Conservation (phyloP, 2,329 filamentous ascomycete genomes). For the Shiraia sp. region DNA sequence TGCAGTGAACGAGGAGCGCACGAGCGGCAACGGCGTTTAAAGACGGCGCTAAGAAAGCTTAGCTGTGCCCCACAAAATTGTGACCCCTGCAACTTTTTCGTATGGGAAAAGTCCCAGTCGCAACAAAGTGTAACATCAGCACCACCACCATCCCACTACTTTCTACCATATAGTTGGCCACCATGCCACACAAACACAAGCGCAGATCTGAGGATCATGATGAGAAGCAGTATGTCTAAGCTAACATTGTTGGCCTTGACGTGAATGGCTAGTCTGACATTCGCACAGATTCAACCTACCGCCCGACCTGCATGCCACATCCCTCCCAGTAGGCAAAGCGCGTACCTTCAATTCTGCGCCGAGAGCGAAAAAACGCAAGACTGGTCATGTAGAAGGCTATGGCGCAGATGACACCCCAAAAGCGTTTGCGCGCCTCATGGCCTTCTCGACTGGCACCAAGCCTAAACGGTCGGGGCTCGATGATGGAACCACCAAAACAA, state of each 20-base stretch:
- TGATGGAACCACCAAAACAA: slow-evolving; percentile 60
- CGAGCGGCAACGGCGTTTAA: too few relatives aligned
- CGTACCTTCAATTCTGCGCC: slow-evolving; percentile 38
- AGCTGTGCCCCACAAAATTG: background rate
- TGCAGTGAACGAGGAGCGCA: too few relatives aligned
- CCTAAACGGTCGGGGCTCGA: slow-evolving; percentile 67
- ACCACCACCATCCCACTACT: background rate
- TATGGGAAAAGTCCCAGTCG: background rate
- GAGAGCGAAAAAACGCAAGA: slow-evolving; percentile 42
- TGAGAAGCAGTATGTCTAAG: slow-evolving; percentile 38
- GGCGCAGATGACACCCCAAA: slow-evolving; percentile 80
- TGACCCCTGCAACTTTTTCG: slow-evolving; percentile 6
- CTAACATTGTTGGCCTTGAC: slow-evolving; percentile 1
- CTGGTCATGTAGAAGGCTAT: slow-evolving; percentile 55
- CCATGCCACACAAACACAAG: slow-evolving; percentile 88
- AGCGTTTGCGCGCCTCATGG: slow-evolving; percentile 85
- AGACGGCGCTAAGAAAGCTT: too few relatives aligned
- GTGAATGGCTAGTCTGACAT: slow-evolving; percentile 38
- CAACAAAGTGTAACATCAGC: background rate
- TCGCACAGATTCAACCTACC: slow-evolving; percentile 62
- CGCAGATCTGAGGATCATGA: slow-evolving; percentile 54
- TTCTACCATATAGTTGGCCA: slow-evolving; percentile 1
- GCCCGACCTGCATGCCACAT: slow-evolving; percentile 61
- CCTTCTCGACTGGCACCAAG: slow-evolving; percentile 61
- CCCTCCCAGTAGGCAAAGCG: slow-evolving; percentile 59